Conservation (phyloP, 1,284 basidiomycete species). For the Pseudozyma pruni region DNA sequence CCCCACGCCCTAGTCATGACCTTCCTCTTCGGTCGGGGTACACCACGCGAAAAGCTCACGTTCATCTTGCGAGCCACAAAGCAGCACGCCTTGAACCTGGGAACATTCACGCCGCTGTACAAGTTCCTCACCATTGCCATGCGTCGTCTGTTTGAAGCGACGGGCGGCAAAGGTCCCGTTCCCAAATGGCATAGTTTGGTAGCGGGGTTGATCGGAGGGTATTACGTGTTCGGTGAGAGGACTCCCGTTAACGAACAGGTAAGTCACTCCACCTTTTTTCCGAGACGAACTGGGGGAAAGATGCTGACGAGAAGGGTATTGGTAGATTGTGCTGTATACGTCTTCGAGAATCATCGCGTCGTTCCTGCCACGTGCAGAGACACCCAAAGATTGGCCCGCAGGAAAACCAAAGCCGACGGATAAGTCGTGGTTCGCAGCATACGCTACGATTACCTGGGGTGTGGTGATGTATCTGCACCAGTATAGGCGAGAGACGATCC, state of each 20-base stretch:
- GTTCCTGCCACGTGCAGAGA: conserved; percentile 62
- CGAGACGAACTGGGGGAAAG: background rate
- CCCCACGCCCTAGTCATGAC: conserved; percentile 99
- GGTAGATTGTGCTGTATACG: conserved; percentile 88
- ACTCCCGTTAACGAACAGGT: conserved; percentile 99
- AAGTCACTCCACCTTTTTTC: conserved; percentile 56
- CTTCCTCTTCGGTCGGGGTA: conserved; percentile 77
- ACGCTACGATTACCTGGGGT: conserved; percentile 92
- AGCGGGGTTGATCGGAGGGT: conserved; percentile 91
- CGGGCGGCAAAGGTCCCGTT: conserved; percentile 77
- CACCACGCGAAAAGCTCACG: conserved; percentile 72
- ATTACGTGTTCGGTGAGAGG: conserved; percentile 90
- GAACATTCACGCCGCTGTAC: conserved; percentile 93
- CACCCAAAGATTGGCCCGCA: conserved; percentile 54
- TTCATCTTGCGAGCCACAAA: conserved; percentile 87
- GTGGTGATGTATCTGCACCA: conserved; percentile 97
- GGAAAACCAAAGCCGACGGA: conserved; percentile 69
- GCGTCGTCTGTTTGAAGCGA: conserved; percentile 75
- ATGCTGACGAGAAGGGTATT: conserved; percentile 4
- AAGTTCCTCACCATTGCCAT: conserved; percentile 86
- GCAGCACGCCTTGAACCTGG: conserved; percentile 86
- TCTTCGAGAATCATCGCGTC: conserved; percentile 60
- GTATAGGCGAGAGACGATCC: conserved; percentile 84
- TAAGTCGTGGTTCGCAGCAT: conserved; percentile 82
- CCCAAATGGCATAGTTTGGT: conserved; percentile 82